Evolutionary conservation across 768 basidiomycete species (phyloP).

Genomic region (Galerina sulciceps): DNA sequence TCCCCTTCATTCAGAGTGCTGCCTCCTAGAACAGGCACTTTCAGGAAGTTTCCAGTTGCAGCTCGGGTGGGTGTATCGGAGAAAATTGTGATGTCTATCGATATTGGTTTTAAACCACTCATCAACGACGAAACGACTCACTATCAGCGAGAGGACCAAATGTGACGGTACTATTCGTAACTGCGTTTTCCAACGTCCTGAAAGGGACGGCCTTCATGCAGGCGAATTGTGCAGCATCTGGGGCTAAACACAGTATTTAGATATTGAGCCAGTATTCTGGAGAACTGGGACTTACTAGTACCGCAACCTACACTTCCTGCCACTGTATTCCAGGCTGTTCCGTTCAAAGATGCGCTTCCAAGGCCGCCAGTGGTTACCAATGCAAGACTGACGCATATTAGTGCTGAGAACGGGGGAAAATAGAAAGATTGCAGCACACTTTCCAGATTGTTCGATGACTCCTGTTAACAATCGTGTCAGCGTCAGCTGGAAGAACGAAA

Average conservation of each 20-base stretch:
- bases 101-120: not conserved
- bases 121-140: constrained; percentile 13
- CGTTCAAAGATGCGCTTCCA: constrained; percentile 16
- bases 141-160: constrained; percentile 37
- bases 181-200: constrained; percentile 34
- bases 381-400: constrained; percentile 10
- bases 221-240: constrained; percentile 32
- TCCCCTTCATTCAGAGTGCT: constrained; percentile 38
- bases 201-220: constrained; percentile 40
- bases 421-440: constrained; percentile 19
- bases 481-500: not conserved
- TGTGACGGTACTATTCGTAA: constrained; percentile 28
- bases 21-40: constrained; percentile 34
- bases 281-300: constrained; percentile 21
- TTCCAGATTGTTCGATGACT: constrained; percentile 41
- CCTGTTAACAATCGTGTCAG: constrained; percentile 18
- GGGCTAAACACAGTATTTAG: constrained; percentile 2
- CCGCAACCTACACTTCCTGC: constrained; percentile 36
- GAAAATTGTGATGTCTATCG: constrained; percentile 36
- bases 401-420: not conserved
- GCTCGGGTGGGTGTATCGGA: constrained; percentile 29
- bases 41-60: constrained; percentile 32
- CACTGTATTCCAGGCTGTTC: constrained; percentile 34
- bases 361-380: constrained; percentile 11
- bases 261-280: not conserved